phyloP scores from a whole-genome alignment of 2,329 filamentous ascomycete species.

The Monosporascus ibericus region DNA sequence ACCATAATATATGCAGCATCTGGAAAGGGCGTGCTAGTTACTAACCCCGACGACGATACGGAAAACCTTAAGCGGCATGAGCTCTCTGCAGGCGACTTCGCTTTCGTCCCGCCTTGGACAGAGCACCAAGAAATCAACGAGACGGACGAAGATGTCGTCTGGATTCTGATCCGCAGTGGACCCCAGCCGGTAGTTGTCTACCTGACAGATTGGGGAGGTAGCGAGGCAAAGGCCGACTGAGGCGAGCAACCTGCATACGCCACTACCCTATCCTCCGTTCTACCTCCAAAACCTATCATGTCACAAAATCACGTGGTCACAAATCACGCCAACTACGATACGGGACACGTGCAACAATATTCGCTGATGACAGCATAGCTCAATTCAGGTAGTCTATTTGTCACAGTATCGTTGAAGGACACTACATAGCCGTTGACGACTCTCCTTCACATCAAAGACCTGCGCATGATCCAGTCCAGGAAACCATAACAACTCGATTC shows the following conservation, averaged over 20 bases:
- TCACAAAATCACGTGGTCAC: not conserved
- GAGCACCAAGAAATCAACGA: conserved; percentile 68
- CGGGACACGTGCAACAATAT: not conserved
- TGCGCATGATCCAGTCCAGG: conserved; percentile 58
- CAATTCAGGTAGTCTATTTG: conserved; percentile 11
- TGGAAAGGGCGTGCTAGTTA: conserved; percentile 56
- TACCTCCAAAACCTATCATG: conserved; percentile 5
- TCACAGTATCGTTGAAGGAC: conserved; percentile 22
- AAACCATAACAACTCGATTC: conserved; percentile 56
- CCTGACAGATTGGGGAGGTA: conserved; percentile 55
- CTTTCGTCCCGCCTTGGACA: conserved; percentile 61
- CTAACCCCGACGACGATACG: conserved; percentile 44
- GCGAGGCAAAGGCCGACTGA: conserved; percentile 29
- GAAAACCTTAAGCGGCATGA: conserved; percentile 46
- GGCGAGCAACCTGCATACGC: not conserved
- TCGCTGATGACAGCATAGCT: not conserved
- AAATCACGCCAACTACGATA: conserved; percentile 1
- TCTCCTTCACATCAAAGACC: conserved; percentile 40
- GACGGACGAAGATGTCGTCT: conserved; percentile 50
- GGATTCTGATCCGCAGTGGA: conserved; percentile 61
- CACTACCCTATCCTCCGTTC: conserved; percentile 1
- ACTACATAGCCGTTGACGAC: conserved; percentile 19
- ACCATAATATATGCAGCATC: conserved; percentile 61
- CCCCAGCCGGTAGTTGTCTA: conserved; percentile 55
- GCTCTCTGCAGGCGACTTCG: conserved; percentile 60